These are phyloP conservation scores for Gracilaria gracilis DNA, from an alignment of 23 red algal species.

Conservation along the genomic window DNA sequence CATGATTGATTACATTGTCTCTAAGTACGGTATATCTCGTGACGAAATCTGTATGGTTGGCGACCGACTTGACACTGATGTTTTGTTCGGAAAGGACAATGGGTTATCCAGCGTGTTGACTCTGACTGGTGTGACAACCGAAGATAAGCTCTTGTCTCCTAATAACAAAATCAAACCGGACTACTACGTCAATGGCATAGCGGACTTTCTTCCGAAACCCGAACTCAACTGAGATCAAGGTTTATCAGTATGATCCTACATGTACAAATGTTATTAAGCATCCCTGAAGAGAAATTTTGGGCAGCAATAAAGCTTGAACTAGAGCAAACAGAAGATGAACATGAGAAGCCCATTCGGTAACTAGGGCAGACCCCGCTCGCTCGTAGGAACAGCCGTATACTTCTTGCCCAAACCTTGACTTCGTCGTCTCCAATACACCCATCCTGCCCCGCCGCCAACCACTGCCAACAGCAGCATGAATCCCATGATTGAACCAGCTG, in stretches of 20 bases:
- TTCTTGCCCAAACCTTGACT: slow-evolving; percentile 23
- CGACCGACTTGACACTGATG: slow-evolving; percentile 97
- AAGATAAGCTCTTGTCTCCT: slow-evolving; percentile 68
- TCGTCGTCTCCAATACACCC: slow-evolving; percentile 59
- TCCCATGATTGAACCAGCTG: slow-evolving; percentile 61
- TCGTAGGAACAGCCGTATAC: slow-evolving; percentile 23
- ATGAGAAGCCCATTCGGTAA: not conserved
- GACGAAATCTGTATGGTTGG: slow-evolving; percentile 99
- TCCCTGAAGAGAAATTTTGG: not conserved
- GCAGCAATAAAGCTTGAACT: not conserved
- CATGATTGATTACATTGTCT: slow-evolving; percentile 97
- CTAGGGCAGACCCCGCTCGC: slow-evolving; percentile 1
- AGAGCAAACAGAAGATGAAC: not conserved
- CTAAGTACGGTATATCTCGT: slow-evolving; percentile 80
- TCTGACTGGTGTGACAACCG: slow-evolving; percentile 93
- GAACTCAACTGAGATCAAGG: slow-evolving; percentile 3
- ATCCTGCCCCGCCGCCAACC: slow-evolving; percentile 35
- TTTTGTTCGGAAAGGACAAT: slow-evolving; percentile 98
- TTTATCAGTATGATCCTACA: slow-evolving; percentile 23
- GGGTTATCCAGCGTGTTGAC: slow-evolving; percentile 82
- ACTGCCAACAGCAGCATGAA: slow-evolving; percentile 42
- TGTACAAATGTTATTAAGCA: slow-evolving; percentile 51
- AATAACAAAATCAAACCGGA: slow-evolving; percentile 81
- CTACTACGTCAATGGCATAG: slow-evolving; percentile 86
- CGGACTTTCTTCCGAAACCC: slow-evolving; percentile 79